Base-by-base conservation (phyloP, 2,329 filamentous ascomycete genomes). In the Aspergillus ibericus region DNA sequence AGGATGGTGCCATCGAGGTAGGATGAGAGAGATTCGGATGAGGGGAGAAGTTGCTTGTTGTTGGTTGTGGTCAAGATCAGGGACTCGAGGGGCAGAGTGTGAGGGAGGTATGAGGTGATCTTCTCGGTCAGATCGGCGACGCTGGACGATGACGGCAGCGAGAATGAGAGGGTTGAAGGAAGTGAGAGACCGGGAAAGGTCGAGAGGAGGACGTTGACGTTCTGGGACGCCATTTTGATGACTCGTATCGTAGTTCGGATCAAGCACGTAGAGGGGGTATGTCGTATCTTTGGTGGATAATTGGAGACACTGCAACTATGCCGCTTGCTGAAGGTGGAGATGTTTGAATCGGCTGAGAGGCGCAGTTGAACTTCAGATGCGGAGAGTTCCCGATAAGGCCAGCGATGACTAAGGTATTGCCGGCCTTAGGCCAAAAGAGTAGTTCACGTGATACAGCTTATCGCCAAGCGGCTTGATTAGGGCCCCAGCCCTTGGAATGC, bases 131-230 rank as follows among this genome's bases (percentile, higher is more conserved):
- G 81, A 63, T 92, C 84, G 57, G 83, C 81, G 67, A 93, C 79
- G 12, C 86, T 85, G 7, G 88, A 85, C 32, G 86, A 81, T 25
- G 85, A 78, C 8, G 85, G 80, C 20, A 96, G 78, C 0, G 91
- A 87, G n/a, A 97, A 81, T 4, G 89, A 87, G 34, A 96, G 81
- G 0, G 92, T 96, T n/a, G 89, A 80, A 2, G 93, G 92, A 6
- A 96, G 83, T 48, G 88, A 88, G 16, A 96, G 83, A 63, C 93
- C 93, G 7, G 88, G 83, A 70, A 98, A 93, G 61, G 89, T 91
- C 66, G 91, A 88, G 61, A 99, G 81, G 59, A 98, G 85, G 63
- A 98, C 82, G 77, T 96, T 96, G 72, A 96, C 79, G 38, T 80
- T 85, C 62, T 74, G 75, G 1, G 81, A 68, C 38, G 80, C 78